These are phyloP conservation scores for Penicillium ochrochloron DNA, from an alignment of 495 filamentous ascomycete genomes.

Conservation along the genomic window DNA sequence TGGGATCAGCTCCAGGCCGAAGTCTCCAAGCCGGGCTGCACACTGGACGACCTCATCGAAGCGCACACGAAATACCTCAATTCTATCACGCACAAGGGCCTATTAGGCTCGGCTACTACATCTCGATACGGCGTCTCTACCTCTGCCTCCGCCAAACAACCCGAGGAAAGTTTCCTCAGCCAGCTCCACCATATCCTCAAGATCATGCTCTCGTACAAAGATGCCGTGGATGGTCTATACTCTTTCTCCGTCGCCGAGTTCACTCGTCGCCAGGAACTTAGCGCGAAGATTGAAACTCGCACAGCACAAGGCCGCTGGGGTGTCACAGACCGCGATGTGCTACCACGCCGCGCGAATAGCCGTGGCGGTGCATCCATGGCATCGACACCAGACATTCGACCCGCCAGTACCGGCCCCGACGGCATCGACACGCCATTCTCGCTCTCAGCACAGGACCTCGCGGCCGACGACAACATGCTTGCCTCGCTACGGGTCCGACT, in stretches of 20 bases:
- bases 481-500: constrained; percentile 75
- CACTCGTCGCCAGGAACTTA: constrained; percentile 83
- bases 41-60: constrained; percentile 91
- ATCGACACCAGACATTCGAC: constrained; percentile 38
- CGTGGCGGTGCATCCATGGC: constrained; percentile 35
- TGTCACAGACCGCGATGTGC: constrained; percentile 58
- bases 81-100: constrained; percentile 93
- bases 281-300: constrained; percentile 70
- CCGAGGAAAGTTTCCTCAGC: constrained; percentile 82
- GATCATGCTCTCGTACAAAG: constrained; percentile 91
- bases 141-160: constrained; percentile 52
- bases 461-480: constrained; percentile 69
- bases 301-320: constrained; percentile 68
- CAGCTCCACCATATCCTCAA: constrained; percentile 93
- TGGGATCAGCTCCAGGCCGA: constrained; percentile 87
- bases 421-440: constrained; percentile 41
- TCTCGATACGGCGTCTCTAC: constrained; percentile 44
- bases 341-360: constrained; percentile 32
- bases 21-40: constrained; percentile 79
- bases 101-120: constrained; percentile 71
- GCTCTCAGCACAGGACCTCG: constrained; percentile 35
- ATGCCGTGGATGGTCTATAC: constrained; percentile 93
- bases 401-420: constrained; percentile 33
- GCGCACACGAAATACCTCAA: constrained; percentile 91
- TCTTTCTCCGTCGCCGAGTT: constrained; percentile 92